Percentiles rank a stretch among this genome's conserved stretches.
Evolutionary conservation across 441 rosid genomes (phyloP).

Genomic region (Rhodomyrtus psidioides): DNA sequence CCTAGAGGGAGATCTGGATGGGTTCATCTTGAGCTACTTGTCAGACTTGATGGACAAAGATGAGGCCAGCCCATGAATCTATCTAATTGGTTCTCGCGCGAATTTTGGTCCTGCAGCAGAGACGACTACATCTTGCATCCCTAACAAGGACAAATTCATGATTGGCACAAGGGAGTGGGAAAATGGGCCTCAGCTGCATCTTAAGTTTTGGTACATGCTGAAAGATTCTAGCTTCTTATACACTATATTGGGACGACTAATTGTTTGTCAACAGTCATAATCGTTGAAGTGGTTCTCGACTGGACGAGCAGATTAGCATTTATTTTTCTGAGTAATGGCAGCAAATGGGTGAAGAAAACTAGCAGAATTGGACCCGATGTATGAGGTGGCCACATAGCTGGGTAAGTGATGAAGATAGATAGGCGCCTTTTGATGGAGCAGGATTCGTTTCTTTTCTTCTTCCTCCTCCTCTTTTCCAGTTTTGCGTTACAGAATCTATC

Average conservation of each 20-base stretch:
- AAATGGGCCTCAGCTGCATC: background rate
- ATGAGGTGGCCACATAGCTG: background rate
- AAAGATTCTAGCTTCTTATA: background rate
- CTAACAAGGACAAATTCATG: background rate
- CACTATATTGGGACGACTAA: background rate
- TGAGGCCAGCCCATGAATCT: constrained; percentile 16
- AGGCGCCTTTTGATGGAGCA: background rate
- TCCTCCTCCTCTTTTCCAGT: background rate
- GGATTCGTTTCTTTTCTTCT: background rate
- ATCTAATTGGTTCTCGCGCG: background rate
- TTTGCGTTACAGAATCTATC: background rate
- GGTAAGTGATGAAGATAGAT: background rate
- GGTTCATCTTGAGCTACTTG: constrained; percentile 73
- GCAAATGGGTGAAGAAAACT: background rate
- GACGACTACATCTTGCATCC: background rate
- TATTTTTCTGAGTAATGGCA: background rate
- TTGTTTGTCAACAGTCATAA: background rate
- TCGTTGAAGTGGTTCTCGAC: background rate
- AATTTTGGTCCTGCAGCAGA: background rate
- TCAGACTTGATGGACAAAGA: constrained; percentile 65
- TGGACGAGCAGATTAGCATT: background rate
- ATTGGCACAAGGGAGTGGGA: background rate
- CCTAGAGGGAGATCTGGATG: constrained; percentile 92
- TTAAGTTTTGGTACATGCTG: background rate
- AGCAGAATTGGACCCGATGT: background rate